Evolutionary conservation across 2,329 filamentous ascomycete species (phyloP).

Genomic region (Claviceps maximensis): DNA sequence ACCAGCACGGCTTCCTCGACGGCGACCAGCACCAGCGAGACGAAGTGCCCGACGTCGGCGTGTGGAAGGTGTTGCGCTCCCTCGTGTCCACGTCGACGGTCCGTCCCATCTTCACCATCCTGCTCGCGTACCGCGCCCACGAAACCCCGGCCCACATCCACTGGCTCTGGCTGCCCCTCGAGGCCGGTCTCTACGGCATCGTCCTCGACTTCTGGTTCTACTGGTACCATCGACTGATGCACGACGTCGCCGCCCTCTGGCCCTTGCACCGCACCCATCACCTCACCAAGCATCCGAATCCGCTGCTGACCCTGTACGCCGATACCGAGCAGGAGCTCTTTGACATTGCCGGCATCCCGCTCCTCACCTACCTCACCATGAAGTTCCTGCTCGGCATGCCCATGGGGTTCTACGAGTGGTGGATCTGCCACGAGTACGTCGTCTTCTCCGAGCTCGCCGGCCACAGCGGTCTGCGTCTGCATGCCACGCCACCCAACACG

Average conservation of each 20-base stretch:
- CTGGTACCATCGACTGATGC: constrained; percentile 20
- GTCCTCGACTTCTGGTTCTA: constrained; percentile 6
- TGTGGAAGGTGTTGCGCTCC: constrained; percentile 12
- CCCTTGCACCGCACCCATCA: constrained; percentile 28
- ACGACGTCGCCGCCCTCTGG: constrained; percentile 25
- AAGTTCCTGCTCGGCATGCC: constrained; percentile 22
- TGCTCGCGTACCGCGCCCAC: constrained; percentile 13
- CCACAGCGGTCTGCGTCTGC: too few relatives aligned
- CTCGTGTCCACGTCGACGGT: constrained; percentile 5
- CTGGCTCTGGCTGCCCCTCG: constrained; percentile 17
- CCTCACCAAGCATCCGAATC: constrained; percentile 16
- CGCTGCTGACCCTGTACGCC: constrained; percentile 24
- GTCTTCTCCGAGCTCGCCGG: too few relatives aligned
- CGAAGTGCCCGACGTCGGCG: constrained; percentile 19
- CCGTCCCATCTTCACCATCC: constrained; percentile 12
- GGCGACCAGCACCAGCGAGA: constrained; percentile 21
- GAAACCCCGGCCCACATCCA: constrained; percentile 7
- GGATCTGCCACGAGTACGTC: constrained; percentile 31
- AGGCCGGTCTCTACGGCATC: constrained; percentile 9
- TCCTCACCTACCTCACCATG: constrained; percentile 24
- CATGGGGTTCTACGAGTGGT: constrained; percentile 34
- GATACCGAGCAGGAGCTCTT: constrained; percentile 29
- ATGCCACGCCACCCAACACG: too few relatives aligned
- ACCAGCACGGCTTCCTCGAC: constrained; percentile 16
- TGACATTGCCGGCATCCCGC: constrained; percentile 27